phyloP scores from a whole-genome alignment of 2,329 filamentous ascomycete genomes.

The Fusarium decemcellulare region DNA sequence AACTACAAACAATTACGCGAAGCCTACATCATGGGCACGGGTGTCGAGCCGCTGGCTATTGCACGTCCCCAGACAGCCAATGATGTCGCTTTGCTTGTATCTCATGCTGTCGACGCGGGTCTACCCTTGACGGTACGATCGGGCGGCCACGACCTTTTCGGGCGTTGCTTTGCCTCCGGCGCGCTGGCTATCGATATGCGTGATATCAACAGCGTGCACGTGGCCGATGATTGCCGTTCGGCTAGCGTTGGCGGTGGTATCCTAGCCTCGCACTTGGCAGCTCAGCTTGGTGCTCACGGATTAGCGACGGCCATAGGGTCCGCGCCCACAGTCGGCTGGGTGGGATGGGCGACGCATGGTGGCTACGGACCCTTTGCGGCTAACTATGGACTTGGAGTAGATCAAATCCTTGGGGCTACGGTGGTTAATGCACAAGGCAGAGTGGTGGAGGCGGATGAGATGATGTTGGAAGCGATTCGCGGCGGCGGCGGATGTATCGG shows the following conservation, averaged over 20 bases:
- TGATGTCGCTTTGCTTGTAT: conserved; percentile 12
- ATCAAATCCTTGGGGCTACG: conserved; percentile 25
- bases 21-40: neutral
- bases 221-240: neutral
- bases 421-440: conserved; percentile 5
- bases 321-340: neutral
- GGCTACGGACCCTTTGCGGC: conserved; percentile 20
- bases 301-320: conserved; percentile 30
- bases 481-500: conserved; percentile 22
- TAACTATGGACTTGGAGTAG: conserved; percentile 9
- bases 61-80: neutral
- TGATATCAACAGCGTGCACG: conserved; percentile 16
- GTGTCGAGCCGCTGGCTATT: neutral
- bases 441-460: conserved; percentile 9
- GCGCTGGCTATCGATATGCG: conserved; percentile 33
- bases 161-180: neutral
- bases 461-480: conserved; percentile 15
- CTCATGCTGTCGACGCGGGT: neutral
- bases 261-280: neutral
- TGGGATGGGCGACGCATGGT: conserved; percentile 24
- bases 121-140: conserved; percentile 9
- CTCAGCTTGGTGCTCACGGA: neutral
- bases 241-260: conserved; percentile 22
- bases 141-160: conserved; percentile 23
- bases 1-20: conserved; percentile 12